Evolutionary conservation across 164 flowering plant genomes (phyloP).

Genomic region (Buxus sempervirens): DNA sequence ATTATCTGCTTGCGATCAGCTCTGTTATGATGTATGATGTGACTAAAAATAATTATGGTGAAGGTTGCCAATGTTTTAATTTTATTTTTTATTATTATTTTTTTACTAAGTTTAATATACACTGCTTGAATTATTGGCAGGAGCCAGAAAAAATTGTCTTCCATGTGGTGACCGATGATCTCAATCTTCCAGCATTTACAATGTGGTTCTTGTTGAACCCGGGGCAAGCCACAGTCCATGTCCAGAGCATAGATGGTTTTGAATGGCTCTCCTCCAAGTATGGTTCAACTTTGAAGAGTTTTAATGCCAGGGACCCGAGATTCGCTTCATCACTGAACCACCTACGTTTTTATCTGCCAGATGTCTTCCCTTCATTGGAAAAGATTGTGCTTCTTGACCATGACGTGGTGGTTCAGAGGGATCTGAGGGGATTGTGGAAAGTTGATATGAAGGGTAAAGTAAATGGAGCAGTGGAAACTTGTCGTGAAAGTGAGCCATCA

Average conservation of each 20-base stretch:
- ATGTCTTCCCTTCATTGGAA: constrained; percentile 66
- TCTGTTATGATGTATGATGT: neutral
- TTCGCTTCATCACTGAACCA: constrained; percentile 64
- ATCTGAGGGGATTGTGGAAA: constrained; percentile 64
- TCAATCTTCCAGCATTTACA: constrained; percentile 69
- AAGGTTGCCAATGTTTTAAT: neutral
- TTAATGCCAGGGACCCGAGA: constrained; percentile 49
- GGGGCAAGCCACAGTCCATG: constrained; percentile 58
- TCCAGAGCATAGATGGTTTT: constrained; percentile 50
- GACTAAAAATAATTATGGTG: neutral
- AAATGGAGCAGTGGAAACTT: constrained; percentile 81
- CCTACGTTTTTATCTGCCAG: constrained; percentile 82
- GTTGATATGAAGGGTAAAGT: constrained; percentile 78
- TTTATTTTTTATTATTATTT: too few species aligned
- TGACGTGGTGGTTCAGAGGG: constrained; percentile 93
- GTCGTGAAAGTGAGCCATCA: constrained; percentile 49
- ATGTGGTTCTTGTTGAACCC: constrained; percentile 93
- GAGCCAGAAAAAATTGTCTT: constrained; percentile 71
- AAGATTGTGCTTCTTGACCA: constrained; percentile 86
- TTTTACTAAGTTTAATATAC: neutral
- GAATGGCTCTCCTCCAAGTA: constrained; percentile 41
- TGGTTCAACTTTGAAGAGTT: constrained; percentile 30
- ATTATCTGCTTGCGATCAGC: neutral
- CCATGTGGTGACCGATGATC: constrained; percentile 88
- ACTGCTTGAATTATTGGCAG: constrained; percentile 38